Base-by-base conservation (phyloP, 2,329 filamentous ascomycete species). In the Cladobotryum mycophilum region DNA sequence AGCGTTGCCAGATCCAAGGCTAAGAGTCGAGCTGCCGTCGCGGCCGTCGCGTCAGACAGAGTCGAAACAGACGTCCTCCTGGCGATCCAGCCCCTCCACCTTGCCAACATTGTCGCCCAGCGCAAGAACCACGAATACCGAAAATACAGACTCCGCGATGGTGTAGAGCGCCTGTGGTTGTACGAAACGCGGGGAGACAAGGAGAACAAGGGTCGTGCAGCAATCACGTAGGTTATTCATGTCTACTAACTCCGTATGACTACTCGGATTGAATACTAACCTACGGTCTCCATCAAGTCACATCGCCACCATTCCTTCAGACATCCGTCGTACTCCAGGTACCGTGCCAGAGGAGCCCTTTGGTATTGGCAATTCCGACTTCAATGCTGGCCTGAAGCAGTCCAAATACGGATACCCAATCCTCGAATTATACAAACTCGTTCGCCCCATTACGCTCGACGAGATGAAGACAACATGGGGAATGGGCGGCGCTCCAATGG, bases 331-430 rank as follows among this genome's bases (percentile, higher is more conserved):
- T 13, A 46, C 51, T 2, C 58, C 58, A 17, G 58, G 58, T 3
- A 51, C 46, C 4, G 58, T 60, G 11, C 58, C 56, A 9, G 25
- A 42, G 55, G 9, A 67, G n/a, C 62, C 61, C 2, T 42, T 53
- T 17, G 63, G 63, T 12, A 57, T 63, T 9, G 61, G 61, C 34
- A 65, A 65, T 35, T 44, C 53, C 13, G 59, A 65, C 22, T 65
- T 64, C 51, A 65, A 65, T 35, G 57, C 58, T 11, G 60, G 63
- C 1, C 45, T 48, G 3, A 63, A 64, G 20, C 35, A 55, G 38
- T 61, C 60, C 8, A 60, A 58, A 17, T 63, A 57, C 42, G 63
- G 58, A 8, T 65, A 65, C 46, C 61, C 58, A 1, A 52, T 65
- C 9, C 33, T 64, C 1, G 59, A 60, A 41, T 47, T 64, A 1